These are phyloP conservation scores for Steccherinum ochraceum DNA, from an alignment of 768 basidiomycete genomes.

Conservation along the genomic window DNA sequence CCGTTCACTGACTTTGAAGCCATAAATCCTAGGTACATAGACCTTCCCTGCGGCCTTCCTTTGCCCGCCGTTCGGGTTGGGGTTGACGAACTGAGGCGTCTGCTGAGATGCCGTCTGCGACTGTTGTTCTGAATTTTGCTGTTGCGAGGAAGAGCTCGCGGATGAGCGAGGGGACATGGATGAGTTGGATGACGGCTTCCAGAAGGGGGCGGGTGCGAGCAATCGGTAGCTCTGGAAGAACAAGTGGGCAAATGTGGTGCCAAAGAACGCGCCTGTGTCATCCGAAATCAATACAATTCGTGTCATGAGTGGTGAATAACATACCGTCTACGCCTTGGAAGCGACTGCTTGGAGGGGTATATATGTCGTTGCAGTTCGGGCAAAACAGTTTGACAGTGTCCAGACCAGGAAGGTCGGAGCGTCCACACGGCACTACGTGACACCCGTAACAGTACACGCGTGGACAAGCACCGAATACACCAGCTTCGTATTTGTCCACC, in stretches of 20 bases:
- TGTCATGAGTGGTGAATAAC: slow-evolving; percentile 18
- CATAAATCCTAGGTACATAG: slow-evolving; percentile 91
- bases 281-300: background rate
- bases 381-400: slow-evolving; percentile 99
- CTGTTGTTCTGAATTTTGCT: slow-evolving; percentile 38
- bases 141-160: slow-evolving; percentile 20
- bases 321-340: slow-evolving; percentile 94
- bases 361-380: slow-evolving; percentile 97
- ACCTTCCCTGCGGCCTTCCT: slow-evolving; percentile 82
- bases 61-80: slow-evolving; percentile 85
- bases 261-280: slow-evolving; percentile 89
- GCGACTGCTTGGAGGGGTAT: slow-evolving; percentile 89
- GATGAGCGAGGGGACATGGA: slow-evolving; percentile 46
- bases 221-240: slow-evolving; percentile 98
- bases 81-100: slow-evolving; percentile 67
- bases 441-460: slow-evolving; percentile 88
- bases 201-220: slow-evolving; percentile 90
- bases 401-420: slow-evolving; percentile 90
- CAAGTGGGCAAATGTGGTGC: slow-evolving; percentile 96
- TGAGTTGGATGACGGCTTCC: slow-evolving; percentile 57
- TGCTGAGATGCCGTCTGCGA: slow-evolving; percentile 35
- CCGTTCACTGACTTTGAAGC: slow-evolving; percentile 94
- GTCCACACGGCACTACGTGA: slow-evolving; percentile 91
- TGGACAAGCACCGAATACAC: slow-evolving; percentile 90
- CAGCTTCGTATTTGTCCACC: slow-evolving; percentile 94